phyloP scores from a whole-genome alignment of 192 early-diverging fungal genomes.

The Coemansia nantahalensis region DNA sequence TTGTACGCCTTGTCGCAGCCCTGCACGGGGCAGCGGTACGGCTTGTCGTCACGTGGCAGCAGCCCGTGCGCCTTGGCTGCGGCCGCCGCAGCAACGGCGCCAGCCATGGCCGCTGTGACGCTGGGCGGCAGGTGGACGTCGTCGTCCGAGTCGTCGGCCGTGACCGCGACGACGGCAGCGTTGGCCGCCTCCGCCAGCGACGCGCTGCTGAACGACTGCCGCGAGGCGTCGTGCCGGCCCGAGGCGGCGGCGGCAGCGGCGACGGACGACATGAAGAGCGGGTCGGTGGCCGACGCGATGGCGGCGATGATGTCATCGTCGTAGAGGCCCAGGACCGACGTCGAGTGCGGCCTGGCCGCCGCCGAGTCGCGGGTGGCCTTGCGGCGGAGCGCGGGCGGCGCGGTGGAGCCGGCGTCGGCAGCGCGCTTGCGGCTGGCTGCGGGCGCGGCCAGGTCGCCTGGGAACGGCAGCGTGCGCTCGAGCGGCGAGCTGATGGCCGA shows the following conservation, averaged over 20 bases:
- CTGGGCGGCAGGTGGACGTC: conserved; percentile 52
- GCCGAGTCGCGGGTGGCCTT: conserved; percentile 30
- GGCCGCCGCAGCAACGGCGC: conserved; percentile 41
- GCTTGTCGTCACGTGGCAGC: conserved; percentile 66
- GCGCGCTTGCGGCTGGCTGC: too few relatives aligned
- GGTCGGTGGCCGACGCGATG: conserved; percentile 50
- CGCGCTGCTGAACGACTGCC: too few relatives aligned
- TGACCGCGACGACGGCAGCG: conserved; percentile 32
- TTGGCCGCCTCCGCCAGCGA: conserved; percentile 37
- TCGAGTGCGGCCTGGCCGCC: conserved; percentile 8
- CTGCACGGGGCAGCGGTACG: conserved; percentile 81
- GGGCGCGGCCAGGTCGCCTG: conserved; percentile 8
- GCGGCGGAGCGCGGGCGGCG: conserved; percentile 24
- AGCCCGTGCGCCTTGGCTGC: conserved; percentile 50
- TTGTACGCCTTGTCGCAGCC: conserved; percentile 97
- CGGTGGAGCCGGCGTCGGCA: too few relatives aligned
- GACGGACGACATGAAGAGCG: conserved; percentile 45
- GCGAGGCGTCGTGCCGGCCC: conserved; percentile 5
- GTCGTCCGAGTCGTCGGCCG: conserved; percentile 42
- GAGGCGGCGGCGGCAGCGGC: conserved; percentile 24
- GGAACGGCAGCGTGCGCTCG: conserved; percentile 32
- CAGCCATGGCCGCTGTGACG: conserved; percentile 54
- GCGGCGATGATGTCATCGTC: conserved; percentile 56
- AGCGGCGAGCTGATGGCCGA: conserved; percentile 46
- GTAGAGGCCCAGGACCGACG: conserved; percentile 45